Percentiles rank a stretch among this genome's conserved stretches.
These are phyloP conservation scores for Irpex rosettiformis DNA, from an alignment of 1,284 basidiomycete genomes.

Conservation along the genomic window DNA sequence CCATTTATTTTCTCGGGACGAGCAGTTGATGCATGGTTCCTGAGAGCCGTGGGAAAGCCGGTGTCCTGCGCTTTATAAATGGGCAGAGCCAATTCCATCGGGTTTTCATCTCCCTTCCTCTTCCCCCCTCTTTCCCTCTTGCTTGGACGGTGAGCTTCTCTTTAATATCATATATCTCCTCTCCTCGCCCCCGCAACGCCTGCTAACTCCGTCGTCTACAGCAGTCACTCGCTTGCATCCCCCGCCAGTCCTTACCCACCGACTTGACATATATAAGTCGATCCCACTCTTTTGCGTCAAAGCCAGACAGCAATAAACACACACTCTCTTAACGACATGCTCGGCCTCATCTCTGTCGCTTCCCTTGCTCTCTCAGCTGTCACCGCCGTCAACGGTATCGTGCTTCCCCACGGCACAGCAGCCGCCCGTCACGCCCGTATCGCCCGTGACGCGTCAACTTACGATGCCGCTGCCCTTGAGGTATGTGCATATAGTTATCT, in stretches of 20 bases:
- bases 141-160: constrained; percentile 25
- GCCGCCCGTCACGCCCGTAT: constrained; percentile 24
- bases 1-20: not conserved
- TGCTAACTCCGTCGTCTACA: constrained; percentile 12
- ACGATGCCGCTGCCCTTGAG: constrained; percentile 34
- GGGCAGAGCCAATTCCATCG: constrained; percentile 13
- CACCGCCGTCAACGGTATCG: constrained; percentile 40
- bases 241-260: constrained; percentile 22
- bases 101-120: constrained; percentile 24
- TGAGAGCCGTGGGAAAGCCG: constrained; percentile 7
- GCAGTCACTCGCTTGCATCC: constrained; percentile 24
- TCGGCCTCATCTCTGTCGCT: constrained; percentile 41
- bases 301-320: constrained; percentile 6
- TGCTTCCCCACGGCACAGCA: constrained; percentile 38
- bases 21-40: not conserved
- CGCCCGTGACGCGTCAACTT: constrained; percentile 32
- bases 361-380: constrained; percentile 47
- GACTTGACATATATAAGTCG: constrained; percentile 1
- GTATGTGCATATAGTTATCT: constrained; percentile 17
- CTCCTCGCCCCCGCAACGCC: constrained; percentile 9
- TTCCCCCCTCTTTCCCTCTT: constrained; percentile 25
- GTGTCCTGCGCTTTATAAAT: constrained; percentile 3
- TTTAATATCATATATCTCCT: constrained; percentile 6
- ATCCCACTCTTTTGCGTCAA: constrained; percentile 26
- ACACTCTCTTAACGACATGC: constrained; percentile 32